A percentile compares a stretch with the other conserved stretches of the same genome.
Conservation (phyloP, 2,329 filamentous ascomycete species). For the Diaporthe amygdali region DNA sequence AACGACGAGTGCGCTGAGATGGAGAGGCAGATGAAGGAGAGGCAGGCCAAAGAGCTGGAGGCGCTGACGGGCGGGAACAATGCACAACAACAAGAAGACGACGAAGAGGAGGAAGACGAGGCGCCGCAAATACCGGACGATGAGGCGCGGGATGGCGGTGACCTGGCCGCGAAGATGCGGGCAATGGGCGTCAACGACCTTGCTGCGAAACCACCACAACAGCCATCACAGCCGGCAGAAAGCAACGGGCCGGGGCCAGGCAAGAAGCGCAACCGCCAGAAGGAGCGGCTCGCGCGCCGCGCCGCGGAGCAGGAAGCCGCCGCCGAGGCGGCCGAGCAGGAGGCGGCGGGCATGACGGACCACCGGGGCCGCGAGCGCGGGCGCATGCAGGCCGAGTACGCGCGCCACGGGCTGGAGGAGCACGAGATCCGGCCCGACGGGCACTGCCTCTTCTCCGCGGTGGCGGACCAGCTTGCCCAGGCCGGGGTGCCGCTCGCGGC, state of each 20-base stretch:
- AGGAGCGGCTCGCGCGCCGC: slow-evolving; percentile 86
- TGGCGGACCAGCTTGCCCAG: slow-evolving; percentile 80
- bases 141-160: slow-evolving; percentile 29
- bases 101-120: slow-evolving; percentile 17
- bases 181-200: slow-evolving; percentile 25
- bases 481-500: slow-evolving; percentile 49
- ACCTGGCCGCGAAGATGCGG: slow-evolving; percentile 24
- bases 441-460: slow-evolving; percentile 91
- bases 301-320: slow-evolving; percentile 82
- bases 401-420: slow-evolving; percentile 69
- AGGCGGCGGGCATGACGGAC: slow-evolving; percentile 78
- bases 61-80: slow-evolving; percentile 38
- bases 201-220: slow-evolving; percentile 29
- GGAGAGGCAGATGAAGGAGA: slow-evolving; percentile 69
- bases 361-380: slow-evolving; percentile 72
- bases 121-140: slow-evolving; percentile 20
- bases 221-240: neutral
- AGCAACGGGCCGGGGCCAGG: slow-evolving; percentile 31
- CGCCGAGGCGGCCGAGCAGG: slow-evolving; percentile 70
- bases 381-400: slow-evolving; percentile 73
- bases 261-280: slow-evolving; percentile 89
- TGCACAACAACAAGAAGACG: neutral
- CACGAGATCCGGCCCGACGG: slow-evolving; percentile 87
- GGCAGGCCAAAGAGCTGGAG: slow-evolving; percentile 67
- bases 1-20: slow-evolving; percentile 77